Evolutionary conservation across 2,329 filamentous ascomycete genomes (phyloP), one percentile per base, ranked within the genome.

Genomic region (Cladophialophora immunda): DNA sequence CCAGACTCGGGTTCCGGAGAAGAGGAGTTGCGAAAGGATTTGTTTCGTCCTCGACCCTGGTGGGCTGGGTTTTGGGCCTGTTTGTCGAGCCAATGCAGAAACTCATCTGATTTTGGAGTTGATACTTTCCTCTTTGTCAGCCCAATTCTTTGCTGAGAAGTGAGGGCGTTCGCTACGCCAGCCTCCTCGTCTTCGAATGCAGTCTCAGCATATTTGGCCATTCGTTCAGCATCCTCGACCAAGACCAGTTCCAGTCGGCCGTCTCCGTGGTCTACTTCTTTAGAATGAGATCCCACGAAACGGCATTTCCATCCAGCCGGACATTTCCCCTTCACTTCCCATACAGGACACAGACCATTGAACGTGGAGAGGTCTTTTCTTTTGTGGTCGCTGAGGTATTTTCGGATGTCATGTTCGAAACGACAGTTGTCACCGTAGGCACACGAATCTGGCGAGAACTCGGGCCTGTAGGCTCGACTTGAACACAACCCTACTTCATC

Each of bases 291-390:
- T 69, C 86, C 86, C 36, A 92, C 91, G 75, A 97, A 97, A 25
- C 94, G 90, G 77, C 95, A 99, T 77, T 94, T 97, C 94, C 94
- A 99, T 5, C 95, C 95, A 15, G 90, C 87, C 57, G 87, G 85
- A 74, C 95, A 99, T 68, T 84, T 87, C 13, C 94, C 94, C 70
- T 90, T 87, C 17, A 84, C 83, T 71, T 92, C 89, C 78, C 89
- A 97, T 8, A 97, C 86, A 0, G 94, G 94, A 75, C 95, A 99
- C 68, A 90, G 84, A 6, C 92, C 91, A 50, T 84, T 85, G 74
- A 97, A 90, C 0, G 91, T 92, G 4, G 86, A 85, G 45, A 97
- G 83, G 75, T 98, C 92, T 67, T 88, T 88, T 53, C 92, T 88
- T 71, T 94, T 94, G 68, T 93, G 91, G 64, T 95, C 88, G 34